Base-by-base conservation (phyloP, 805 yeast species). In the Naumovozyma dairenensis region DNA sequence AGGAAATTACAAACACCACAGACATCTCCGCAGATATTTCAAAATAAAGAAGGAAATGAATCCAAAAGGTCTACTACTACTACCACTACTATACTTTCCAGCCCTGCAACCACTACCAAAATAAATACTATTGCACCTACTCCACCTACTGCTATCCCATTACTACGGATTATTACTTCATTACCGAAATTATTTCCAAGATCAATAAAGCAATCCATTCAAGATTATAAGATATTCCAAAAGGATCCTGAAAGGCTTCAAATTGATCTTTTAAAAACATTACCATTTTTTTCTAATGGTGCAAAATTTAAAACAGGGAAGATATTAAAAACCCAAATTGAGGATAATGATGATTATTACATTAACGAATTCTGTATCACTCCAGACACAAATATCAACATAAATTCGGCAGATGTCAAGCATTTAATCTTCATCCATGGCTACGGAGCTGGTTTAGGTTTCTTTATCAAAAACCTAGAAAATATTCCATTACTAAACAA, bases 361-460 rank as follows among this genome's bases (percentile, higher is more conserved):
- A 77, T 87, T 37, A 89, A 87, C 59, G 97, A 89, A 58, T 75
- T 86, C 38, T 69, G 63, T 40, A 70, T 87, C 21, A 62, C 62
- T 28, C 73, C 77, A 41, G 66, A 66, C 37, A 60, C 61, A 30
- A 62, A 63, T 21, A 54, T 53, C 32, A 37, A 22, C 25, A 40
- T 35, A 25, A 21, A 27, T 7, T 20, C 22, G 10, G 34, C 39
- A 3, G 28, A 36, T 2, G 19, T 55, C 32, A 61, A 60, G 44
- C 71, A 80, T 55, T 56, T 86, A 16, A 84, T 92, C 0, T 62
- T 89, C 33, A 65, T 89, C 9, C 98, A 89, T 57, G 98, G 98
- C 0, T 89, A 89, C 51, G 97, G 96, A 3, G 96, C 97, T 0
- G 92, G 94, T 1, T 60, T 86, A 18, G 97, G 95, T 0, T 77